A percentile compares a stretch with the other conserved stretches of the same genome.
These are phyloP conservation scores for Salisapilia sapeloensis DNA, from an alignment of 352 stramenopile genomes.

Conservation along the genomic window DNA sequence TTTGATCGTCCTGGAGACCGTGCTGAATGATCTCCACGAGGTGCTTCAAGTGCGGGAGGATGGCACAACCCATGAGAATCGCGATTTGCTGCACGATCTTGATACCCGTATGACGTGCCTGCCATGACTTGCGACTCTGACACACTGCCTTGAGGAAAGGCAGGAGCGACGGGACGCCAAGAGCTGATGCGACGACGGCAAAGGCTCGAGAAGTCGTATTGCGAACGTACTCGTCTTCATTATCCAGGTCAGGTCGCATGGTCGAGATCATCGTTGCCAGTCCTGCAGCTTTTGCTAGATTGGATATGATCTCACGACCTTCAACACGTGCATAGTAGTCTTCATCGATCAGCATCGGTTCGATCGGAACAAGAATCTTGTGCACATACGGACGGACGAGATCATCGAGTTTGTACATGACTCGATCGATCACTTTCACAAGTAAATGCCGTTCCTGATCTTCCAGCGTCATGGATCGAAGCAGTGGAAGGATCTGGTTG, in stretches of 20 bases:
- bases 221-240: conserved; percentile 96
- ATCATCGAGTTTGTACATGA: conserved; percentile 98
- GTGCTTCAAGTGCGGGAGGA: conserved; percentile 95
- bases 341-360: conserved; percentile 98
- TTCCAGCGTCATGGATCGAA: conserved; percentile 97
- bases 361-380: conserved; percentile 98
- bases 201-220: conserved; percentile 98
- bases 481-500: conserved; percentile 97
- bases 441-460: conserved; percentile 98
- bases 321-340: conserved; percentile 99
- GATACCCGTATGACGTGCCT: conserved; percentile 97
- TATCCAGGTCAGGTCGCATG: conserved; percentile 99
- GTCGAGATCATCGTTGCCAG: conserved; percentile 99
- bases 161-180: conserved; percentile 94
- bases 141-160: conserved; percentile 99
- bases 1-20: conserved; percentile 95
- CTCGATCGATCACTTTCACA: conserved; percentile 99
- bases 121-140: conserved; percentile 95
- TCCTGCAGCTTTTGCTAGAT: conserved; percentile 97
- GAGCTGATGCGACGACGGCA: conserved; percentile 95
- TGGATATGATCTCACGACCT: conserved; percentile 98
- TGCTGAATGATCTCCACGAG: conserved; percentile 97
- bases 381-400: conserved; percentile 98
- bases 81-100: conserved; percentile 99
- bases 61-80: conserved; percentile 95